Base-by-base conservation (phyloP, 1,139 yeast species). In the Geotrichum fermentans region DNA sequence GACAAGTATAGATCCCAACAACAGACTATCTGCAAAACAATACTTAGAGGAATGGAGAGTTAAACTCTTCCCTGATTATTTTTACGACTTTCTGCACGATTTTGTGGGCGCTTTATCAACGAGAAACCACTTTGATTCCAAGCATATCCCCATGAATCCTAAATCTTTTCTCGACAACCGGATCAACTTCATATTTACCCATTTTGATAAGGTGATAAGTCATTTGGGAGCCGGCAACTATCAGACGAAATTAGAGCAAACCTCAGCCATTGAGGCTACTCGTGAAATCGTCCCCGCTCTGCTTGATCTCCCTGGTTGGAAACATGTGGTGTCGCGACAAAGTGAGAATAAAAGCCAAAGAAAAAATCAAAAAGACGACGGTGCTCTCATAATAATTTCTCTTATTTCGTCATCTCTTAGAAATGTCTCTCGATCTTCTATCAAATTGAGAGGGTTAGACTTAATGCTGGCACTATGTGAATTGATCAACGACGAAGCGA, bases 391-490 rank as follows among this genome's bases (percentile, higher is more conserved):
- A 2, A 67, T 87, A 11, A 69, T 90, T 2, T 73, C 84, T 17
- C 66, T 81, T 30, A 72, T 89, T 0, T 77, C 82, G 48, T 79
- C 95, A 1, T 73, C 83, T 6, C 63, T 85, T 29, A 74, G 89
- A 54, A 79, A 85, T 49, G 74, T 89, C 0, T 75, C 77, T 8
- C 77, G 79, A 28, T 81, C 88, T 0, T 65, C 76, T 0, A 78
- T 83, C 26, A 76, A 88, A 56, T 64, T 83, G 3, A 78, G 79
- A 58, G 94, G 92, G 0, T 75, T 95, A 57, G 94, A 89, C 58
- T 66, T 90, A 49, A 75, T 92, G 2, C 64, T 88, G 11, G 88
- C 88, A 0, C 71, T 92, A 14, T 79, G 94, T 0, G 96, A 87
- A 61, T 75, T 80, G 52, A 72, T 88, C 2, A 78, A 79, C 37